phyloP scores from a whole-genome alignment of 371 early-diverging fungal species.

The Mortierella polycephala region DNA sequence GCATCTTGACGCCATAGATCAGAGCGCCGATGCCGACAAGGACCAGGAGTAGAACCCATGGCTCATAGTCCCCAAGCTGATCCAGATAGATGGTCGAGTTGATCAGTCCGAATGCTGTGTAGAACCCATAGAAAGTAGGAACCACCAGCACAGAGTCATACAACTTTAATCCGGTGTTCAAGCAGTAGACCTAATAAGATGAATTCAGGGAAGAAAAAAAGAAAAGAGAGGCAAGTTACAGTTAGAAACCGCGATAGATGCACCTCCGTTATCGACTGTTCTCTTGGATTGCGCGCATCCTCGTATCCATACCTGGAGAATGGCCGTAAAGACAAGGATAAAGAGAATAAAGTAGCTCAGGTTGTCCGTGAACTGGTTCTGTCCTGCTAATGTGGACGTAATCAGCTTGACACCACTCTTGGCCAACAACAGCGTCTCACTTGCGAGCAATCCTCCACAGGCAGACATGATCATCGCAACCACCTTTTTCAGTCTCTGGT shows the following conservation, averaged over 20 bases:
- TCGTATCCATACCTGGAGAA: constrained; percentile 61
- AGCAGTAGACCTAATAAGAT: constrained; percentile 66
- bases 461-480: constrained; percentile 72
- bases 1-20: constrained; percentile 65
- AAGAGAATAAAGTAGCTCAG: constrained; percentile 69
- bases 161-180: constrained; percentile 73
- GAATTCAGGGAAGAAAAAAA: not conserved
- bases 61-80: constrained; percentile 65
- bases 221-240: too few relatives aligned
- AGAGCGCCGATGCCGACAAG: constrained; percentile 68
- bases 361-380: constrained; percentile 72
- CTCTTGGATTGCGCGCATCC: too few relatives aligned
- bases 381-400: constrained; percentile 61
- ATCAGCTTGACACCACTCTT: constrained; percentile 75
- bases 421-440: constrained; percentile 72
- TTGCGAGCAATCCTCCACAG: constrained; percentile 72
- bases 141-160: constrained; percentile 76
- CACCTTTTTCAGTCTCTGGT: constrained; percentile 56
- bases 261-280: not conserved
- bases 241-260: too few relatives aligned
- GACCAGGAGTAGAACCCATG: constrained; percentile 68
- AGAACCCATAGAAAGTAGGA: constrained; percentile 77
- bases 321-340: constrained; percentile 66
- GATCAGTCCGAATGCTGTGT: constrained; percentile 71
- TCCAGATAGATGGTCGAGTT: constrained; percentile 75